These are phyloP conservation scores for Paecilomyces fulvus DNA, from an alignment of 2,329 filamentous ascomycete genomes.

Conservation along the genomic window DNA sequence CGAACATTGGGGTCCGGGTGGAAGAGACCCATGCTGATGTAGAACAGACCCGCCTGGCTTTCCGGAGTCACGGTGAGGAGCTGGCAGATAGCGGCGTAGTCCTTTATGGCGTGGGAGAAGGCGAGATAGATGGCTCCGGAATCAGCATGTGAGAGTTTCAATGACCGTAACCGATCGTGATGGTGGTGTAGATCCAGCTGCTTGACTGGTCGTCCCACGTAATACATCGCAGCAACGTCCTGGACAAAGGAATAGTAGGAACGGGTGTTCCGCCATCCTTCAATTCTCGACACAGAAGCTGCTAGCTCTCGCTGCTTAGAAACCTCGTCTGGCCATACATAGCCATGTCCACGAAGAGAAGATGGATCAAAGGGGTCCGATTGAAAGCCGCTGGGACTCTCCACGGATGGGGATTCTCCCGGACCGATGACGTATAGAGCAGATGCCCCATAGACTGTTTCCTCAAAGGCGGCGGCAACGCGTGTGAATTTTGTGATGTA, in stretches of 20 bases:
- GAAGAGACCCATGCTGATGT: constrained; percentile 81
- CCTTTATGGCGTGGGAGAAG: constrained; percentile 64
- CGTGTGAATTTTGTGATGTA: constrained; percentile 94
- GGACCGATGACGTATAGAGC: constrained; percentile 72
- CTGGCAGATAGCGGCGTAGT: constrained; percentile 79
- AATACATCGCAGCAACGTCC: constrained; percentile 40
- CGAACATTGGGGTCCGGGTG: constrained; percentile 79
- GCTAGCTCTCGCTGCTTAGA: constrained; percentile 78
- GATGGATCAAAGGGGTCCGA: constrained; percentile 34
- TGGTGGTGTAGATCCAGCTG: constrained; percentile 72
- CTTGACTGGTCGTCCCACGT: constrained; percentile 31
- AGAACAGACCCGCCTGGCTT: constrained; percentile 81
- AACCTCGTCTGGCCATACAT: constrained; percentile 83
- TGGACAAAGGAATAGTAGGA: constrained; percentile 96
- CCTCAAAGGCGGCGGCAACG: constrained; percentile 87
- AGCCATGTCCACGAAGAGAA: constrained; percentile 72
- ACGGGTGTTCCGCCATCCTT: constrained; percentile 92
- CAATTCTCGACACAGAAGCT: constrained; percentile 84
- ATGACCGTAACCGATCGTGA: constrained; percentile 78
- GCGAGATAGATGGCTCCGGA: constrained; percentile 80
- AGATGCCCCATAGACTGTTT: constrained; percentile 87
- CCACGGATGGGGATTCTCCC: constrained; percentile 52
- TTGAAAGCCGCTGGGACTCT: constrained; percentile 38
- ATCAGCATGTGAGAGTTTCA: constrained; percentile 67
- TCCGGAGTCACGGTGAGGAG: constrained; percentile 75